Conservation (phyloP, 2,329 filamentous ascomycete species). For the Aspergillus sp. region DNA sequence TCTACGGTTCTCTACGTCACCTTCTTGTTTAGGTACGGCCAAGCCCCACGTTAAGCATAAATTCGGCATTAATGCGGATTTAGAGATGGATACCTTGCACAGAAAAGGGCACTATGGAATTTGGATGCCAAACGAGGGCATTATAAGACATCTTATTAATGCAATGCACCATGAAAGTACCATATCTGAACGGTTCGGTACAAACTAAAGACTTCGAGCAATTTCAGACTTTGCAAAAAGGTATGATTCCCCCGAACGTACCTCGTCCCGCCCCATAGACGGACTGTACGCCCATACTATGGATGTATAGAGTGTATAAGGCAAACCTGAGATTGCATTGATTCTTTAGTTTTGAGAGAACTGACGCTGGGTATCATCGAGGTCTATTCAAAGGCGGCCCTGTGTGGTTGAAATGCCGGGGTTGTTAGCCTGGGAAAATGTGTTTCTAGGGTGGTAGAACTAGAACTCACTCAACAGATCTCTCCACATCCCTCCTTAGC, state of each 20-base stretch:
- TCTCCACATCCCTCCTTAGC: constrained; percentile 71
- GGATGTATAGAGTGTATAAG: neutral
- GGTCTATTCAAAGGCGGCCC: constrained; percentile 8
- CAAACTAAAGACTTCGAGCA: neutral
- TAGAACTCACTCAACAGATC: constrained; percentile 33
- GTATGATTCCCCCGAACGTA: neutral
- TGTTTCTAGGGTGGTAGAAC: too few relatives aligned
- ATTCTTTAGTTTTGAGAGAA: neutral
- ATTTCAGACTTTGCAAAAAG: neutral
- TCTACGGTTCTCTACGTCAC: too few relatives aligned
- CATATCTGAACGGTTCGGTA: neutral
- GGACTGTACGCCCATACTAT: neutral
- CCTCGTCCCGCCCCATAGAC: neutral
- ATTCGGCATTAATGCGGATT: neutral
- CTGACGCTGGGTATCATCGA: neutral
- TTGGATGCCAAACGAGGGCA: neutral
- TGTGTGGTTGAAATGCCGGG: neutral
- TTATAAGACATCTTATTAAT: neutral
- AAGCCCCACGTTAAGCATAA: neutral
- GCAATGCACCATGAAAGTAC: neutral
- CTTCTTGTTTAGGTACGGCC: too few relatives aligned
- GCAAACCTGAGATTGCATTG: neutral
- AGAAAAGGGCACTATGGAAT: neutral
- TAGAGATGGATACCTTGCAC: neutral
- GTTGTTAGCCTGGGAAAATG: neutral